These are phyloP conservation scores for Ceratocystis smalleyi DNA, from an alignment of 2,329 filamentous ascomycete genomes.

Conservation along the genomic window DNA sequence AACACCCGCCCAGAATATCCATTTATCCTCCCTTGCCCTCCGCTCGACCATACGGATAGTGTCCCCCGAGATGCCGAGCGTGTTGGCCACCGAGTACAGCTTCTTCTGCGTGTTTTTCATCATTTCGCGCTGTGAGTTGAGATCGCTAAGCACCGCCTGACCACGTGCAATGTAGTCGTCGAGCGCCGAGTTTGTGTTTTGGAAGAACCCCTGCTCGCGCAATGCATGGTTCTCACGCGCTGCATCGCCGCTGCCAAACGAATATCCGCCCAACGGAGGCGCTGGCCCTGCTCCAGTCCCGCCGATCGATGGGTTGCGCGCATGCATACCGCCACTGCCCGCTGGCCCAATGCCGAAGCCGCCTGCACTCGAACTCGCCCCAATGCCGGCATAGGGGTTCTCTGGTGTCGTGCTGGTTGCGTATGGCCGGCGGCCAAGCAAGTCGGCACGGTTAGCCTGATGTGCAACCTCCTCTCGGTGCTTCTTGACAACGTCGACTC, in stretches of 20 bases:
- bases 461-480: constrained; percentile 60
- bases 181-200: constrained; percentile 64
- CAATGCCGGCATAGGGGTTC: constrained; percentile 66
- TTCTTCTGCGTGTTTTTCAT: constrained; percentile 85
- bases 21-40: constrained; percentile 86
- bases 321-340: constrained; percentile 2
- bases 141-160: constrained; percentile 73
- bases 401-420: constrained; percentile 60
- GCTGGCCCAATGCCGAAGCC: neutral
- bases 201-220: constrained; percentile 77
- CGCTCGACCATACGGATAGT: constrained; percentile 95
- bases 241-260: constrained; percentile 44
- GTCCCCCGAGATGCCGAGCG: constrained; percentile 80
- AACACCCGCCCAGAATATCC: constrained; percentile 86
- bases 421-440: constrained; percentile 74
- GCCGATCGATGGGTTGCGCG: constrained; percentile 1
- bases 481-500: constrained; percentile 63
- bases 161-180: constrained; percentile 91
- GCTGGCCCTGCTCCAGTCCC: neutral
- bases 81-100: constrained; percentile 86
- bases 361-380: constrained; percentile 19
- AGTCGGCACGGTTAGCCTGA: constrained; percentile 54
- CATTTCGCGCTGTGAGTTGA: constrained; percentile 83
- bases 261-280: constrained; percentile 17
- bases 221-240: constrained; percentile 68